A percentile compares a stretch with the other conserved stretches of the same genome.
These are phyloP conservation scores for Lecanosticta acicola DNA, from an alignment of 2,329 filamentous ascomycete species.

Conservation along the genomic window DNA sequence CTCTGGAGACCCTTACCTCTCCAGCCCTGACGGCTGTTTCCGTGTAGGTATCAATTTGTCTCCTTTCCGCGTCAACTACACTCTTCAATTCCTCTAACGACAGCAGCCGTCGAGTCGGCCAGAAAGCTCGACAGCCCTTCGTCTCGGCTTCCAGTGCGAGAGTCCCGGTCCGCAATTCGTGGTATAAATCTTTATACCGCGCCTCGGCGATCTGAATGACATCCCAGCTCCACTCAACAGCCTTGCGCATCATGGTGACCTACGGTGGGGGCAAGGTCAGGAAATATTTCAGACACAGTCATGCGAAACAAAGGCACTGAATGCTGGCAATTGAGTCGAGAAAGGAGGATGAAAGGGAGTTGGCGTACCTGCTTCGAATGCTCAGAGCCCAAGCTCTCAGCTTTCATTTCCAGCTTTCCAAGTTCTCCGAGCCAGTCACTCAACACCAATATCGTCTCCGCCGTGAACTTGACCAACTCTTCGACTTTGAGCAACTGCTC, in stretches of 20 bases:
- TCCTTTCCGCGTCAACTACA: slow-evolving; percentile 2
- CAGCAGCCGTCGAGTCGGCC: background rate
- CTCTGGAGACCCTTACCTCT: background rate
- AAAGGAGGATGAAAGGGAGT: background rate
- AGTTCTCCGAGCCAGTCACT: slow-evolving; percentile 2
- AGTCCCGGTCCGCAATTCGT: background rate
- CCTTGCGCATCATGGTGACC: background rate
- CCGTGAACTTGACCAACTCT: slow-evolving; percentile 1
- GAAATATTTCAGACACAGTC: background rate
- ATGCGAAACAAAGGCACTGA: no score
- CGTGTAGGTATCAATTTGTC: slow-evolving; percentile 1
- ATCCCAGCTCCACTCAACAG: slow-evolving; percentile 4
- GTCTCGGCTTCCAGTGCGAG: slow-evolving; percentile 3
- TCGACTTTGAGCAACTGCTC: background rate
- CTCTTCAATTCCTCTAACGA: background rate
- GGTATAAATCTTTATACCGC: slow-evolving; percentile 8
- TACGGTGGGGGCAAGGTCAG: no score
- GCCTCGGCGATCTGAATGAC: slow-evolving; percentile 3
- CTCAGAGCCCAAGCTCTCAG: background rate
- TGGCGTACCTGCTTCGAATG: background rate
- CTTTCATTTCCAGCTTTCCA: slow-evolving; percentile 1
- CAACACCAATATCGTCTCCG: background rate
- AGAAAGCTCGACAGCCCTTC: slow-evolving; percentile 2
- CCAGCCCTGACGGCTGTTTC: background rate
- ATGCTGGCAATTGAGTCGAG: no score